Evolutionary conservation across 352 stramenopile species (phyloP).

Genomic region (Globisporangium spiculum): DNA sequence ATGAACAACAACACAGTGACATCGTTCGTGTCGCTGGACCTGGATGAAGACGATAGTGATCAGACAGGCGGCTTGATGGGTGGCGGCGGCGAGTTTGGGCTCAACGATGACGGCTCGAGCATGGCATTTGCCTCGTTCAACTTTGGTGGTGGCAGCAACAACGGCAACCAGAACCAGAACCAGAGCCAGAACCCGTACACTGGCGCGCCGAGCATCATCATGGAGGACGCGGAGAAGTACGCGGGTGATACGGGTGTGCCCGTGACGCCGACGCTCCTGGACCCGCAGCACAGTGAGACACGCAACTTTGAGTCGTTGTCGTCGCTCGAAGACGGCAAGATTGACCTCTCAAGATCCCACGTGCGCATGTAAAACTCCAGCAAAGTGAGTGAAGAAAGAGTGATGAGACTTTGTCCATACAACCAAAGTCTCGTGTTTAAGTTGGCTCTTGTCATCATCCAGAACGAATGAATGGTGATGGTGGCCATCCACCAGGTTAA

Average conservation of each 20-base stretch:
- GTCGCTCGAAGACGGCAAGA: constrained; percentile 28
- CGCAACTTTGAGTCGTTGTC: constrained; percentile 46
- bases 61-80: background rate
- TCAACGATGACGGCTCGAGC: constrained; percentile 9
- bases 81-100: background rate
- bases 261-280: constrained; percentile 16
- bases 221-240: constrained; percentile 22
- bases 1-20: constrained; percentile 20
- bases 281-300: constrained; percentile 21
- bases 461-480: background rate
- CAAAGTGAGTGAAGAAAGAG: background rate
- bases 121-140: constrained; percentile 26
- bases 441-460: background rate
- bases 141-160: constrained; percentile 9
- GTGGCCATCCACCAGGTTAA: background rate
- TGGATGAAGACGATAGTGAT: constrained; percentile 9
- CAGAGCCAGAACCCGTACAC: constrained; percentile 23
- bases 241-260: constrained; percentile 7
- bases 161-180: background rate
- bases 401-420: background rate
- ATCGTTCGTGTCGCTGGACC: constrained; percentile 23
- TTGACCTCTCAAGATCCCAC: constrained; percentile 27
- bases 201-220: constrained; percentile 9
- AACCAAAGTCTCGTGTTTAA: background rate
- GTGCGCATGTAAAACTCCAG: constrained; percentile 31